A percentile compares a stretch with the other conserved stretches of the same genome.
Conservation (phyloP, 225 moss, liverwort and hornwort species). For the Polytrichum commune region DNA sequence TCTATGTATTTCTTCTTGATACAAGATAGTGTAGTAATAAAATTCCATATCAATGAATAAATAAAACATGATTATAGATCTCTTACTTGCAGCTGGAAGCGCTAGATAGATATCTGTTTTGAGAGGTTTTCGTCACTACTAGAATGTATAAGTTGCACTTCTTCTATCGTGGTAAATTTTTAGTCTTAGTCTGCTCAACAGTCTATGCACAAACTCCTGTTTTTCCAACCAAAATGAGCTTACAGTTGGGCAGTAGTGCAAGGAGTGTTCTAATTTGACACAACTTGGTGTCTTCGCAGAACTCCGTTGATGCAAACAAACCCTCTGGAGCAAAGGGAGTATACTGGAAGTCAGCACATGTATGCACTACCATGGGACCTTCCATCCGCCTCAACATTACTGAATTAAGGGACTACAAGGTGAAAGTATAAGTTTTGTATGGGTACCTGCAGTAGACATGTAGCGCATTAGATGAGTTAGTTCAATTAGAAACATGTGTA, state of each 20-base stretch:
- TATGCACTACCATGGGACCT: slow-evolving; percentile 92
- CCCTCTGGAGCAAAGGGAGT: slow-evolving; percentile 95
- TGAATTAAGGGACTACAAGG: slow-evolving; percentile 76
- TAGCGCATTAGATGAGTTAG: slow-evolving; percentile 17
- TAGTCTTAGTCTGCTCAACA: too few species aligned
- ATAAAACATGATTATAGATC: too few species aligned
- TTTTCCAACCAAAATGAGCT: too few species aligned
- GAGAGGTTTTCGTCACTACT: too few species aligned
- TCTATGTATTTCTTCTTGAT: too few species aligned
- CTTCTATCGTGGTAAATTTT: too few species aligned
- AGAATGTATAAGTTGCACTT: too few species aligned
- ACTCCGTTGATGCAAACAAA: slow-evolving; percentile 88
- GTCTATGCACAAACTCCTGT: too few species aligned
- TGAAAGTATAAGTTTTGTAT: slow-evolving; percentile 13
- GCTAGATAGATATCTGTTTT: too few species aligned
- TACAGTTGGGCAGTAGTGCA: neutral
- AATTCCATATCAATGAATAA: too few species aligned
- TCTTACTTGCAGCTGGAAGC: too few species aligned
- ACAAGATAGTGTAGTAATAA: too few species aligned
- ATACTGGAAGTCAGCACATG: slow-evolving; percentile 87
- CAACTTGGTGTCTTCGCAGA: slow-evolving; percentile 39
- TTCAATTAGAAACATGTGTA: slow-evolving; percentile 13
- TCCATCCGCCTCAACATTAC: slow-evolving; percentile 68
- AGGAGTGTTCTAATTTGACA: neutral
- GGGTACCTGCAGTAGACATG: slow-evolving; percentile 10